A percentile compares a stretch with the other conserved stretches of the same genome.
These are phyloP conservation scores for Neurospora tetraspora DNA, from an alignment of 495 filamentous ascomycete species.

Conservation along the genomic window DNA sequence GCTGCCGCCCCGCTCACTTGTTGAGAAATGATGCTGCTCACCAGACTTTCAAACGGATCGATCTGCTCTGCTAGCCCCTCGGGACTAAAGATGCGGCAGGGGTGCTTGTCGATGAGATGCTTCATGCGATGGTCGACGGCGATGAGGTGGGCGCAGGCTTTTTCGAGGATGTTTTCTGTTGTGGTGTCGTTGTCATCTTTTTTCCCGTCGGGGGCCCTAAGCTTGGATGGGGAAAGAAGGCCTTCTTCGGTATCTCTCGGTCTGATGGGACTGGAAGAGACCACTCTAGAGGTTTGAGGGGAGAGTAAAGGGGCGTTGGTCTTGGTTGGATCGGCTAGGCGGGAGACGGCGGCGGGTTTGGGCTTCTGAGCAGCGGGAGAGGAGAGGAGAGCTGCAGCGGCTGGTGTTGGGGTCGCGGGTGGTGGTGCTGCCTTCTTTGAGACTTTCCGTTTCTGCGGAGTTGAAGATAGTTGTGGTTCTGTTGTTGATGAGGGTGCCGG, in stretches of 20 bases:
- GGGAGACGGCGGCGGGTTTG: slow-evolving; percentile 27
- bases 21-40: slow-evolving; percentile 84
- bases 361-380: slow-evolving; percentile 21
- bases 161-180: slow-evolving; percentile 61
- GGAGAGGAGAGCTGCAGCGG: slow-evolving; percentile 23
- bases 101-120: slow-evolving; percentile 62
- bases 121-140: slow-evolving; percentile 64
- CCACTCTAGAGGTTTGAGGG: slow-evolving; percentile 60
- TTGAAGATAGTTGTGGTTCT: slow-evolving; percentile 16
- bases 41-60: slow-evolving; percentile 77
- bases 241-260: slow-evolving; percentile 14
- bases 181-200: slow-evolving; percentile 40
- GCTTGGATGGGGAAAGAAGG: slow-evolving; percentile 49
- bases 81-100: slow-evolving; percentile 69
- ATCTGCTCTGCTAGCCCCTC: slow-evolving; percentile 73
- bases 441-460: slow-evolving; percentile 24
- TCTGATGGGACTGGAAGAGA: slow-evolving; percentile 40
- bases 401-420: slow-evolving; percentile 32
- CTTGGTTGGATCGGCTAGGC: slow-evolving; percentile 39
- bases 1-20: slow-evolving; percentile 92
- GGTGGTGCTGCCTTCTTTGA: slow-evolving; percentile 9
- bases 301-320: slow-evolving; percentile 72
- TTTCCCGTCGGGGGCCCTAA: slow-evolving; percentile 1
- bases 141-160: slow-evolving; percentile 71
- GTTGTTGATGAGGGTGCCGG: slow-evolving; percentile 2